Conservation (phyloP, 306 rosid species). For the Acmispon strigosus region DNA sequence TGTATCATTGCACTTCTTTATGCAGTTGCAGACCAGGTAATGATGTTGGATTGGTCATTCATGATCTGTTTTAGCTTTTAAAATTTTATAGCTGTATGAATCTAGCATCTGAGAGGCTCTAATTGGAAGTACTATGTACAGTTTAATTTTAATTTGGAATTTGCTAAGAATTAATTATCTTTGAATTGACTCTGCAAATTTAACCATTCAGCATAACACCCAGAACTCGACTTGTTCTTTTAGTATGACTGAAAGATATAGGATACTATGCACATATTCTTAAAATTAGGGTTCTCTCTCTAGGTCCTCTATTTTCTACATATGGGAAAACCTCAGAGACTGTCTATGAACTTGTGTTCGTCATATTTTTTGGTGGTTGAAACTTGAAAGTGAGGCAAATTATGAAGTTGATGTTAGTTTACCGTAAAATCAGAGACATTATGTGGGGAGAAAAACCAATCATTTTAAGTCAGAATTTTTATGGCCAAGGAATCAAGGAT, state of each 20-base stretch:
- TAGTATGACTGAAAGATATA: neutral
- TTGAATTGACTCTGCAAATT: neutral
- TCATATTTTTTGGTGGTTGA: neutral
- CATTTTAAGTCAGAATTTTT: neutral
- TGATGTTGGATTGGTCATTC: neutral
- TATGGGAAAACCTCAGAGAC: neutral
- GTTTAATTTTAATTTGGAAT: neutral
- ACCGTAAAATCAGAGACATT: neutral
- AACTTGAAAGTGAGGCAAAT: neutral
- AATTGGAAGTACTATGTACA: neutral
- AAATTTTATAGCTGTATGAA: neutral
- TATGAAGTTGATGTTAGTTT: neutral
- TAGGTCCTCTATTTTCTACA: no score
- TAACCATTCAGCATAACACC: neutral
- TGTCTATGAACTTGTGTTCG: neutral
- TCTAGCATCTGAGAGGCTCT: slow-evolving; percentile 3
- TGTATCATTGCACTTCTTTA: slow-evolving; percentile 84
- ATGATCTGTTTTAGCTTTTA: slow-evolving; percentile 2
- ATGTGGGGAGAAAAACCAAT: neutral
- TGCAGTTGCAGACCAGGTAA: slow-evolving; percentile 96
- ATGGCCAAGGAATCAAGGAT: neutral
- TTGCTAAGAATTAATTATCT: neutral
- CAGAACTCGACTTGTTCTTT: neutral
- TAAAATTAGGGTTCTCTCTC: no score
- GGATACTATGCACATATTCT: neutral